Evolutionary conservation across 129 eudicot genomes (phyloP).

Genomic region (Rutidosis leptorrhynchoides): DNA sequence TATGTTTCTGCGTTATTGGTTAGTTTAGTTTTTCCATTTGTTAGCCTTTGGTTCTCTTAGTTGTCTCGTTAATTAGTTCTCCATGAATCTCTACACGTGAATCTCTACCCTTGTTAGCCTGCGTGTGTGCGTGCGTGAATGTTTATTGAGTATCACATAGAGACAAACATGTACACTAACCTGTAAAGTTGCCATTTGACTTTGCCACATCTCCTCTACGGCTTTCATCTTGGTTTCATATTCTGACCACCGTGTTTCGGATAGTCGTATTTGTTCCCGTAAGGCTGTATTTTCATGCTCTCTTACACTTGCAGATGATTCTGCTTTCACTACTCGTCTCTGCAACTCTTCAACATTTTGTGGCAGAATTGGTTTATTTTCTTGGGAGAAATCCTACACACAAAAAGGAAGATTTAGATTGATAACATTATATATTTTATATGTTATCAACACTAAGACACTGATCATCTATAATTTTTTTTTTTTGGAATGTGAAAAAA

Average conservation of each 20-base stretch:
- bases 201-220: slow-evolving; percentile 89
- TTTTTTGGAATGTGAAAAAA: not conserved
- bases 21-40: no score
- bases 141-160: no score
- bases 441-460: not conserved
- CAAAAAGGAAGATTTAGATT: not conserved
- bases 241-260: slow-evolving; percentile 63
- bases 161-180: slow-evolving; percentile 44
- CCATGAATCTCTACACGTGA: no score
- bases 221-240: slow-evolving; percentile 77
- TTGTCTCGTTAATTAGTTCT: no score
- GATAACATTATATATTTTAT: not conserved
- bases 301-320: slow-evolving; percentile 45
- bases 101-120: no score
- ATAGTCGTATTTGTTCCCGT: slow-evolving; percentile 54
- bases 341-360: slow-evolving; percentile 58
- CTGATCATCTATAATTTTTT: not conserved
- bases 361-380: slow-evolving; percentile 32
- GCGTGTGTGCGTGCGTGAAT: no score
- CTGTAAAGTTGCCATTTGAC: slow-evolving; percentile 75
- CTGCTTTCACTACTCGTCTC: slow-evolving; percentile 55
- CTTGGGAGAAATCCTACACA: slow-evolving; percentile 28
- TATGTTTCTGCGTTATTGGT: no score
- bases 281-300: slow-evolving; percentile 70
- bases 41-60: no score